Evolutionary conservation across 2,329 filamentous ascomycete species (phyloP).

Genomic region (Paecilomyces variotii): DNA sequence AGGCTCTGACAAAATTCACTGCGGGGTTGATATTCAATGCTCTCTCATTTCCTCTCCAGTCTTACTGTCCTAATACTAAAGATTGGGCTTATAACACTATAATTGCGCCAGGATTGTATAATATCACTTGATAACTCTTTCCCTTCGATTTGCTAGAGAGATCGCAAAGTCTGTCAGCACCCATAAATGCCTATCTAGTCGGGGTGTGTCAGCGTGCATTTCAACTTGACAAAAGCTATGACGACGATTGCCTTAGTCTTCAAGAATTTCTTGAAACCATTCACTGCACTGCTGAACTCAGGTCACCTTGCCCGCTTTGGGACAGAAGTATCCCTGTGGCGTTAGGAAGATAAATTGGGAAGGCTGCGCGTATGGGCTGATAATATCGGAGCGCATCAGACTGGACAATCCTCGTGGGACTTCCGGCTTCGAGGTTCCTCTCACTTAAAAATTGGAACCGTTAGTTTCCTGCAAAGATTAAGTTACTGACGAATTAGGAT

Average conservation of each 20-base stretch:
- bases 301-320: background rate
- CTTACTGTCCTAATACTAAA: background rate
- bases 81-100: background rate
- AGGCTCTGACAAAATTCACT: no score
- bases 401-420: conserved; percentile 20
- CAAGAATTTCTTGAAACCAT: background rate
- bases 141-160: background rate
- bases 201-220: no score
- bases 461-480: conserved; percentile 10
- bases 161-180: background rate
- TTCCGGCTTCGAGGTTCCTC: conserved; percentile 21
- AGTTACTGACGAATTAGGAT: no score
- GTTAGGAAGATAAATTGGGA: conserved; percentile 14
- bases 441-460: conserved; percentile 9
- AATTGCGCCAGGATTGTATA: background rate
- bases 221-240: background rate
- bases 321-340: background rate
- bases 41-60: background rate
- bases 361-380: conserved; percentile 19
- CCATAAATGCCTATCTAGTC: background rate
- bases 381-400: conserved; percentile 24
- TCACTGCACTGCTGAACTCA: background rate
- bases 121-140: background rate
- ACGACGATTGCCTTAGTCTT: background rate
- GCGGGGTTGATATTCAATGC: background rate